Conservation (phyloP, 495 filamentous ascomycete species). For the Apodospora peruviana region DNA sequence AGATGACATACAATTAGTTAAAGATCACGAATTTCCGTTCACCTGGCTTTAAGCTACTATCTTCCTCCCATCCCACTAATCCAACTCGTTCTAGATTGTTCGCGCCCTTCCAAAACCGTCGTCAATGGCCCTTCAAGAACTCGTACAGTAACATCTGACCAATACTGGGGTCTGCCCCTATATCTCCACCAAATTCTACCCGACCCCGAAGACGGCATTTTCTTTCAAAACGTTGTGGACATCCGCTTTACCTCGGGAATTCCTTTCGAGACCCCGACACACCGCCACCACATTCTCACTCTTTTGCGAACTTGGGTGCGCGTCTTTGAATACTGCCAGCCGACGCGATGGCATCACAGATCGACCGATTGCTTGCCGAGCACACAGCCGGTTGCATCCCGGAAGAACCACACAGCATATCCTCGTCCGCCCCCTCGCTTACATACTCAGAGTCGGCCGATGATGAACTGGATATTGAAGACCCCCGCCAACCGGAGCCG, state of each 20-base stretch:
- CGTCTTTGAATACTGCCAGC: neutral
- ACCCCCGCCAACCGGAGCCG: conserved; percentile 25
- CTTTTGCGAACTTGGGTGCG: neutral
- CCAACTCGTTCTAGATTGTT: neutral
- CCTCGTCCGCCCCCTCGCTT: conserved; percentile 44
- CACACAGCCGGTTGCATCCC: conserved; percentile 27
- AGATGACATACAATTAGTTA: conserved; percentile 15
- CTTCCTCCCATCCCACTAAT: neutral
- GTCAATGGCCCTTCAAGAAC: no score
- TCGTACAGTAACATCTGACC: no score
- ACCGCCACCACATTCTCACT: neutral
- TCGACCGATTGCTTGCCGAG: conserved; percentile 24
- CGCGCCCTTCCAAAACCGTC: neutral
- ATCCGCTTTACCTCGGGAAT: no score
- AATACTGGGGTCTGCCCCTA: no score
- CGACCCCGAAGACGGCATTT: no score
- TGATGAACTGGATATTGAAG: conserved; percentile 38
- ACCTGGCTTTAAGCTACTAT: neutral
- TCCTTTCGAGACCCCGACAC: neutral
- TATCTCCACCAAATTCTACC: no score
- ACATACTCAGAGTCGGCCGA: conserved; percentile 44
- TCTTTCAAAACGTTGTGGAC: no score
- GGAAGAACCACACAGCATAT: conserved; percentile 25
- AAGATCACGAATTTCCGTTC: conserved; percentile 19
- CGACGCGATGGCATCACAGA: conserved; percentile 20